Conservation (phyloP, 768 basidiomycete species). For the Termitomyces sp. region DNA sequence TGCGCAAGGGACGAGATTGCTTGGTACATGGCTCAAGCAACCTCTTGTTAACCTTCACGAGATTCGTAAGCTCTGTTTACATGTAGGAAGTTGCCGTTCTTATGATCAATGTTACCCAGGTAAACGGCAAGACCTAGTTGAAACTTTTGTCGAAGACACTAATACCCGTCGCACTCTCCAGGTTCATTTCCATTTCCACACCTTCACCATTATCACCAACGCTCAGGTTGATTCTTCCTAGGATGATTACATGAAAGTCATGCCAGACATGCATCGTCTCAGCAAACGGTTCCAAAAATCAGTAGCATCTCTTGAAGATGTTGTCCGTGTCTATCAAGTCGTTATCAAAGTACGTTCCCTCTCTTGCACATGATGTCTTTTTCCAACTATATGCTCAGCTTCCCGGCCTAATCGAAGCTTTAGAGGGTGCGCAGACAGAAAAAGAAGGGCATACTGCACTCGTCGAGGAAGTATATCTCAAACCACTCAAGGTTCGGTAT, state of each 20-base stretch:
- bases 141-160: constrained; percentile 77
- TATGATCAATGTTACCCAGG: constrained; percentile 32
- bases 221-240: constrained; percentile 21
- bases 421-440: constrained; percentile 45
- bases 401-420: constrained; percentile 62
- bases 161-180: constrained; percentile 67
- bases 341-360: constrained; percentile 58
- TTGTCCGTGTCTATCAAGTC: constrained; percentile 94
- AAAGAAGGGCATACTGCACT: constrained; percentile 42
- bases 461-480: constrained; percentile 64
- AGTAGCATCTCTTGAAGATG: constrained; percentile 84
- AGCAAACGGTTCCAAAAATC: constrained; percentile 88
- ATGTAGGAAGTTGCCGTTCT: background rate
- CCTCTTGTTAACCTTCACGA: constrained; percentile 92
- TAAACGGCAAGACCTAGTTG: constrained; percentile 83
- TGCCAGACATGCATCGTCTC: constrained; percentile 92
- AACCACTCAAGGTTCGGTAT: constrained; percentile 44
- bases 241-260: constrained; percentile 83
- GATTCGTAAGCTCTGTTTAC: constrained; percentile 57
- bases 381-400: constrained; percentile 35
- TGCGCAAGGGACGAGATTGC: constrained; percentile 81
- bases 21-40: constrained; percentile 94
- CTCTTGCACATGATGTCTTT: background rate
- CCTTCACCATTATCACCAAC: background rate
- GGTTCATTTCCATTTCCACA: constrained; percentile 31